Evolutionary conservation across 352 stramenopile species (phyloP), one percentile per base, ranked within the genome.

Genomic region (Pythium angustatum): DNA sequence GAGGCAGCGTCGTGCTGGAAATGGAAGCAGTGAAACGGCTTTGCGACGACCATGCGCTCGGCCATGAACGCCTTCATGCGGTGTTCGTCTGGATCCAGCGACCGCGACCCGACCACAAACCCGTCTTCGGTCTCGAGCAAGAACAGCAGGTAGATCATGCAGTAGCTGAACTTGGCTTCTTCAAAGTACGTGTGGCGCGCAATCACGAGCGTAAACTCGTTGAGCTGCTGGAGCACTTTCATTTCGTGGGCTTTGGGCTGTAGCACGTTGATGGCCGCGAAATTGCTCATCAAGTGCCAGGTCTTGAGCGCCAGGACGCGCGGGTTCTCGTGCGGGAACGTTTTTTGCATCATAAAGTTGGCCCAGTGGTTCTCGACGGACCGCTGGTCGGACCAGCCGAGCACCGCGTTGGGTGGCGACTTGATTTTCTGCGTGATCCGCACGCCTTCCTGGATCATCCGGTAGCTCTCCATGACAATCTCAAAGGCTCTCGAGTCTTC

Each of bases 291-390:
- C 26, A 74, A 17, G 15, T 71, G 55, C 78, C 76, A 85, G 31
- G 78, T 80, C 40, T 62, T 65, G 26, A 71, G 52, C 5, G 69
- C 68, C 5, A 87, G 58, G 17, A 41, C 24, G 30, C 58, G 63
- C 3, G 68, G 49, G 21, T 41, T 55, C 36, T 82, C 72, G 22
- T 72, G 53, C 5, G 59, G 50, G 40, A 87, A 85, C 27, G 67
- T 64, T 70, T 85, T 87, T 19, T 60, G 69, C 62, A 83, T 70
- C 27, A 71, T 69, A 52, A 81, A 87, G 53, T 78, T 67, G 7
- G 72, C 74, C 76, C 74, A 87, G 27, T 68, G 68, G 19, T 49
- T 41, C 22, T 79, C 66, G 28, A 87, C 59, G 10, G 58, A 66
- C 48, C 78, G 74, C 58, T 76, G 73, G 43, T 78, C 69, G 0